Evolutionary conservation across 2,329 filamentous ascomycete species (phyloP).

Genomic region (Phoma sp.): DNA sequence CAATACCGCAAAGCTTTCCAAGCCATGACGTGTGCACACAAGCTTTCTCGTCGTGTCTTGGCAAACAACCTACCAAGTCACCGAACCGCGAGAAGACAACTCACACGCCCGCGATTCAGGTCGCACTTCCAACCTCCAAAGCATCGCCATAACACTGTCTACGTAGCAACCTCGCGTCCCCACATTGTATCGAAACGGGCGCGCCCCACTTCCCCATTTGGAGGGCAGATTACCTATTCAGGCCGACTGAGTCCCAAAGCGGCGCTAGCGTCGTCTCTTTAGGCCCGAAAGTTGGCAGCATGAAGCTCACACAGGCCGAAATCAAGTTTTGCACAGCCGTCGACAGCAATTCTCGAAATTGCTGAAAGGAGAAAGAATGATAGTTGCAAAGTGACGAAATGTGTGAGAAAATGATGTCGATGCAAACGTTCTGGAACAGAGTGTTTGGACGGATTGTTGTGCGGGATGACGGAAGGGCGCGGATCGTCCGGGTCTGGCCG

Average conservation of each 20-base stretch:
- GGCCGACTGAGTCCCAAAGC: not conserved
- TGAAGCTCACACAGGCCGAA: slow-evolving; percentile 1
- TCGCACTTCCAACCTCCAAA: not conserved
- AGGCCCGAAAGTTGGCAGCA: slow-evolving; percentile 9
- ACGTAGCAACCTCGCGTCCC: not conserved
- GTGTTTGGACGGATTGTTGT: not conserved
- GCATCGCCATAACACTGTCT: not conserved
- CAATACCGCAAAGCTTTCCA: no score
- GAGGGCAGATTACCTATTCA: not conserved
- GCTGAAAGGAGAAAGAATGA: slow-evolving; percentile 4
- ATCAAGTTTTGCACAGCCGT: slow-evolving; percentile 15
- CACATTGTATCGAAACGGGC: slow-evolving; percentile 7
- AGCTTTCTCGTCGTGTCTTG: no score
- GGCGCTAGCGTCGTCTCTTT: not conserved
- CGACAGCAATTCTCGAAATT: slow-evolving; percentile 4
- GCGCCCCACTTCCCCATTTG: not conserved
- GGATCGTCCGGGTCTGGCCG: slow-evolving; percentile 1
- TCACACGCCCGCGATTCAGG: no score
- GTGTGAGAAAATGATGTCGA: slow-evolving; percentile 1
- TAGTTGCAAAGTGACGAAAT: not conserved
- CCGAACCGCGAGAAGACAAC: no score
- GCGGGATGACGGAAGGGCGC: slow-evolving; percentile 4
- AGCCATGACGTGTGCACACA: no score
- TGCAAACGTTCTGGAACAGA: not conserved
- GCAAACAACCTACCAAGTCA: no score